A percentile compares a stretch with the other conserved stretches of the same genome.
Conservation (phyloP, 2,329 filamentous ascomycete species). For the Exophiala bonariae region DNA sequence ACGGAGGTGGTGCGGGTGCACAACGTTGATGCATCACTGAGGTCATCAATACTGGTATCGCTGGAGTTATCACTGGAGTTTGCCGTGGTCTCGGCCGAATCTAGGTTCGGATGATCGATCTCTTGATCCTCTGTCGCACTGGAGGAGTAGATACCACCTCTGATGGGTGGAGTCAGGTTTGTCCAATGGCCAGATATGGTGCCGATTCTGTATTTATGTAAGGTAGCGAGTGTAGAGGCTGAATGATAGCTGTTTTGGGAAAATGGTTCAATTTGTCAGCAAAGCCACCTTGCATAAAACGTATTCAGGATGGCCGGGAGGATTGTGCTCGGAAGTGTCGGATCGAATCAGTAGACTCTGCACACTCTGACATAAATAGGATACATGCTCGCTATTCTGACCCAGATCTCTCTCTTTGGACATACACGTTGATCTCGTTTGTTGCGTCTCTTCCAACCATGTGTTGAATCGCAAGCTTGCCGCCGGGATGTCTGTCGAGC, state of each 20-base stretch:
- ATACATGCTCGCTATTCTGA: neutral
- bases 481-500: constrained; percentile 61
- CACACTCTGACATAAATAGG: neutral
- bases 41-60: constrained; percentile 2
- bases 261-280: constrained; percentile 7
- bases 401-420: neutral
- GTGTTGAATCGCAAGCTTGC: constrained; percentile 59
- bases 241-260: constrained; percentile 57
- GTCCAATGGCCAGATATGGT: constrained; percentile 56
- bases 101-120: no score
- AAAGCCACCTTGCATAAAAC: neutral
- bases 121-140: constrained; percentile 7
- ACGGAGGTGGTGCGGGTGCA: neutral
- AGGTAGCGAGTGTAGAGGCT: constrained; percentile 52
- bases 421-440: constrained; percentile 53
- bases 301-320: no score
- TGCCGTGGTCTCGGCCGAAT: no score
- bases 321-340: neutral
- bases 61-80: no score
- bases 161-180: constrained; percentile 61
- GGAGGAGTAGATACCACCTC: constrained; percentile 48
- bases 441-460: constrained; percentile 62
- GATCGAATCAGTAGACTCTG: no score
- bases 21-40: neutral
- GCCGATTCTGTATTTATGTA: constrained; percentile 63